These are phyloP conservation scores for Phialophora macrospora DNA, from an alignment of 2,329 filamentous ascomycete genomes.

Conservation along the genomic window DNA sequence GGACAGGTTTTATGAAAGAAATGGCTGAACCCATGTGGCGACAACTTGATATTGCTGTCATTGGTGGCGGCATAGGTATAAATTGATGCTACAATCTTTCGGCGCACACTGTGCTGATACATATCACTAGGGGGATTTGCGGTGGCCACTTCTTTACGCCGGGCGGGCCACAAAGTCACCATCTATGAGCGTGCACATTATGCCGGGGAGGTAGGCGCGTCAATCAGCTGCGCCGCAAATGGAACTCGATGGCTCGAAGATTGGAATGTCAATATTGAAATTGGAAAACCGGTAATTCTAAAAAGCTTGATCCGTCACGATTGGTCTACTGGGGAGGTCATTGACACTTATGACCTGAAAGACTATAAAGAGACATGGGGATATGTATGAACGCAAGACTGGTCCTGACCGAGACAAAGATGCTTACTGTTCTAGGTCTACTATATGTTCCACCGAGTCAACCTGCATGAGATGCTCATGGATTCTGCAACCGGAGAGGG, in stretches of 20 bases:
- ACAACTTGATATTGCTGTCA: slow-evolving; percentile 11
- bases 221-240: slow-evolving; percentile 43
- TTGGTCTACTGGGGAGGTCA: slow-evolving; percentile 39
- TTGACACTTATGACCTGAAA: slow-evolving; percentile 39
- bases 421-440: slow-evolving; percentile 6
- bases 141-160: slow-evolving; percentile 43
- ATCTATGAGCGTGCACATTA: slow-evolving; percentile 43
- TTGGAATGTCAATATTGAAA: slow-evolving; percentile 40
- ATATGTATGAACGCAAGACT: slow-evolving; percentile 22
- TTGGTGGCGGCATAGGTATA: slow-evolving; percentile 12
- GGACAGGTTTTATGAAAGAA: too few relatives aligned
- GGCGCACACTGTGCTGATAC: background rate
- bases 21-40: too few relatives aligned
- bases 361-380: slow-evolving; percentile 37
- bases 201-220: slow-evolving; percentile 43
- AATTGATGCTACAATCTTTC: background rate
- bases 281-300: slow-evolving; percentile 39
- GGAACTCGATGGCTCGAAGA: slow-evolving; percentile 39
- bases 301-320: slow-evolving; percentile 43
- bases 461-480: slow-evolving; percentile 48
- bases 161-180: slow-evolving; percentile 43
- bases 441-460: slow-evolving; percentile 48
- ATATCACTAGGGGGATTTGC: slow-evolving; percentile 40
- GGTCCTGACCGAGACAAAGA: slow-evolving; percentile 18
- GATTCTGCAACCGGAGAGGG: slow-evolving; percentile 41